Base-by-base conservation (phyloP, 495 filamentous ascomycete genomes). In the Neurospora africana region DNA sequence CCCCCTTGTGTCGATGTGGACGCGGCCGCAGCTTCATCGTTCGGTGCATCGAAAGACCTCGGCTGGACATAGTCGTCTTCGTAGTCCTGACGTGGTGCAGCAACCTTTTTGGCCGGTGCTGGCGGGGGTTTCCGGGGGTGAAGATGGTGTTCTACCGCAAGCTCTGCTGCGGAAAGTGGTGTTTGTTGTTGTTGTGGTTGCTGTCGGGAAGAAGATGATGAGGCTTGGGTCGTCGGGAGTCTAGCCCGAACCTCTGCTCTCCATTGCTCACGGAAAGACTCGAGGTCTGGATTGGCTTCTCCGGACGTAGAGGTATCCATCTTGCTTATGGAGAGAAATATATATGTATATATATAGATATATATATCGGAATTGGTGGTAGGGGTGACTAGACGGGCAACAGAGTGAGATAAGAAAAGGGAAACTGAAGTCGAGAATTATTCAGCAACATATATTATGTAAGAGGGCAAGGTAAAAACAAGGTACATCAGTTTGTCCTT, bases 181-280 rank as follows among this genome's bases (percentile, higher is more conserved):
- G 53, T 9, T 27, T 35, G 72, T 23, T 73, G 75, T 35, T 70
- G 70, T 15, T 71, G 69, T 71, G 71, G 68, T 47, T 69, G 76
- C 8, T 72, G 72, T 47, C 35, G 69, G 27, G 69, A 70, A n/a
- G 70, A 65, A 61, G 43, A 65, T n/a, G 70, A 74, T 68, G 70
- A 30, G 5, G 38, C 36, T 37, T 27, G 36, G 9, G 43, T 36
- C 6, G 72, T 30, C 30, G 71, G 75, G 1, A 73, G 68, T 61
- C 73, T 78, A 0, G 77, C 74, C 61, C 71, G 74, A 8, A 83
- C 76, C 44, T 83, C 81, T n/a, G 81, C 78, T 21, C 71, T 76
- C 81, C 81, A 83, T 75, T 82, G 77, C 33, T 79, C 77, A 2
- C 81, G 78, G 72, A 83, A 83, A 10, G 79, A 81, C 71, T 83